These are phyloP conservation scores for Aurifilum marmelostoma DNA, from an alignment of 2,329 filamentous ascomycete genomes.

Conservation along the genomic window DNA sequence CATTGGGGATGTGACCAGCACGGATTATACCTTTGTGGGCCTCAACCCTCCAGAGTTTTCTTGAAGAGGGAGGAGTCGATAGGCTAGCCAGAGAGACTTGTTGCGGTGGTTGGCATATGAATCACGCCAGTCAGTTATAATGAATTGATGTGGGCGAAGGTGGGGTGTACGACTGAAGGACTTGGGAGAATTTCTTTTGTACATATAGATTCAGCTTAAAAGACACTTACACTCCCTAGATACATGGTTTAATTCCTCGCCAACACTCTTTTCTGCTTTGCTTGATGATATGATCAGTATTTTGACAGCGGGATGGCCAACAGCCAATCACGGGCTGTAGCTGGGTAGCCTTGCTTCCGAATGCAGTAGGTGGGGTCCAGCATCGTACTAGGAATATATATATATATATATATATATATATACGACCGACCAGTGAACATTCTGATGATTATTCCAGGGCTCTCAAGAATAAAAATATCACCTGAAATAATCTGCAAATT, in stretches of 20 bases:
- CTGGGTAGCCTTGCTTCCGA: neutral
- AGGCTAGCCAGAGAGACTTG: neutral
- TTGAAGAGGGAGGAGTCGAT: too few relatives aligned
- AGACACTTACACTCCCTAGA: neutral
- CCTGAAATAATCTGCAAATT: too few relatives aligned
- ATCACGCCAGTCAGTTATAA: neutral
- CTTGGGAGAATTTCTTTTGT: neutral
- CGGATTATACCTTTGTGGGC: conserved; percentile 34
- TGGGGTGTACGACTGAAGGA: too few relatives aligned
- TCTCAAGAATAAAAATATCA: too few relatives aligned
- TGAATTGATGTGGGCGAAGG: neutral
- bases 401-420: too few relatives aligned
- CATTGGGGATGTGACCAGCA: conserved; percentile 35
- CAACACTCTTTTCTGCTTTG: neutral
- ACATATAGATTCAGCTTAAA: neutral
- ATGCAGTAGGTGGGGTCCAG: conserved; percentile 8
- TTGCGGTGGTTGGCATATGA: too few relatives aligned
- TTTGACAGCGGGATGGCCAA: neutral
- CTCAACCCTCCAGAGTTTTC: neutral
- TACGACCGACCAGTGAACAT: too few relatives aligned
- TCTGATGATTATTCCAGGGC: too few relatives aligned
- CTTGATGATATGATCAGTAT: neutral
- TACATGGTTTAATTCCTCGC: neutral
- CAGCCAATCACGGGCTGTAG: neutral
- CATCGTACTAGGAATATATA: too few relatives aligned